Base-by-base conservation (phyloP, 208 protist genomes). In the Wallacemonas sp. region DNA sequence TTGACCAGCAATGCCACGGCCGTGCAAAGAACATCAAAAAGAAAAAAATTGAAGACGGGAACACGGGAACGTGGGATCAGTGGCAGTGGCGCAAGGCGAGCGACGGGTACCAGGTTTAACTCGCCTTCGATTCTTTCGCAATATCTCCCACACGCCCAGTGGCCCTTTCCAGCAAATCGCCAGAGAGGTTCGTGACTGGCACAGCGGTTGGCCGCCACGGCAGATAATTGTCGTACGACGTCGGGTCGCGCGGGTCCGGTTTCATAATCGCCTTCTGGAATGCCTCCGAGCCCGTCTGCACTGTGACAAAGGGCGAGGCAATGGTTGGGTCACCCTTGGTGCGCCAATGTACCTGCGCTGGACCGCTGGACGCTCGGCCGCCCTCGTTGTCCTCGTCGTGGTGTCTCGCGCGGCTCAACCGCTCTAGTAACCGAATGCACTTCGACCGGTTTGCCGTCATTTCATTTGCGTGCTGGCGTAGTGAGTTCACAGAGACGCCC, bases 171-270 rank as follows among this genome's bases (percentile, higher is more conserved):
- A 58, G n/a, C 44, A 82, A 61, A 19, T 54, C 66, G 0, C 82
- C 81, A 6, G 78, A 87, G 14, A 92, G 58, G 69, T 92, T 91
- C 41, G 84, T 91, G 45, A 92, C 78, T 17, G 75, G 64, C 24
- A 67, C 62, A 36, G 76, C 78, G 8, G 82, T 79, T 5, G 73
- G 77, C 1, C 86, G 77, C 70, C 80, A 77, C n/a, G 85, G 85
- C 28, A 88, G 72, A 2, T 81, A 49, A 1, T 80, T 77, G 51
- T 92, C 70, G 74, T 95, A 95, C 38, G 83, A 91, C 17, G 88
- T 81, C 8, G 89, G 89, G 42, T 95, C 89, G 17, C 75, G 80
- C 21, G 89, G 89, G 62, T 95, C 77, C 15, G 86, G 83, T 45
- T 74, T 72, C 64, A 84, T 77, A 54, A 88, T 80, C 0, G 72